Evolutionary conservation across 805 yeast species (phyloP), one percentile per base, ranked within the genome.

Genomic region (Schwanniomyces sp.): DNA sequence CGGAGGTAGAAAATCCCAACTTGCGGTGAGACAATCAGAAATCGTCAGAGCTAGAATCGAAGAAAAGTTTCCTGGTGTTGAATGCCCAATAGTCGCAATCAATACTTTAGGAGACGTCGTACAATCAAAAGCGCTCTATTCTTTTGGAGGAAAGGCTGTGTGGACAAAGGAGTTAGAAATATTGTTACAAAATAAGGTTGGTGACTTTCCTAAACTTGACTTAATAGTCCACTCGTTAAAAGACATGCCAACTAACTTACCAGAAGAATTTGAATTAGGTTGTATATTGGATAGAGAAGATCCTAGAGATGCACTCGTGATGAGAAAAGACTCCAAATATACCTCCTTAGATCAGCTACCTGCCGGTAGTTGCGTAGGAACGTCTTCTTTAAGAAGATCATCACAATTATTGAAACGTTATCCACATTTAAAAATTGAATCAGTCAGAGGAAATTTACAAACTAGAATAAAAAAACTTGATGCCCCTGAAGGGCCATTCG

Each of bases 121-220:
- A 27, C 94, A 84, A 62, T 80, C 78, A 61, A 85, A 82, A 62
- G 97, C 99, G 7, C 74, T 94, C 43, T 94, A 92, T 66, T 81
- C 96, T 4, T 94, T 94, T 69, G 98, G 97, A 38, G 99, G 99
- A 24, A 94, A 94, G 65, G 83, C 97, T 0, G 67, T 94, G 21
- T 94, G 99, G 99, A 94, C 99, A 2, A 88, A 88, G 62, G 99
- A 94, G 67, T 75, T 94, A 48, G 99, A 94, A 68, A 84, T 84
- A 21, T 70, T 91, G 42, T 71, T 92, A 34, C 76, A 86, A 53
- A 79, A 79, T 52, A 74, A 78, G 40, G 76, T 82, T 24, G 91
- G 86, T 26, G 72, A 69, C 41, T 83, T 75, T 55, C 84, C 86
- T 45, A 76, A 83, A 67, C 74, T 92, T 42, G 97, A 94, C 64